Evolutionary conservation across 495 filamentous ascomycete species (phyloP), one percentile per base, ranked within the genome.

Genomic region (Penicillium manginii): DNA sequence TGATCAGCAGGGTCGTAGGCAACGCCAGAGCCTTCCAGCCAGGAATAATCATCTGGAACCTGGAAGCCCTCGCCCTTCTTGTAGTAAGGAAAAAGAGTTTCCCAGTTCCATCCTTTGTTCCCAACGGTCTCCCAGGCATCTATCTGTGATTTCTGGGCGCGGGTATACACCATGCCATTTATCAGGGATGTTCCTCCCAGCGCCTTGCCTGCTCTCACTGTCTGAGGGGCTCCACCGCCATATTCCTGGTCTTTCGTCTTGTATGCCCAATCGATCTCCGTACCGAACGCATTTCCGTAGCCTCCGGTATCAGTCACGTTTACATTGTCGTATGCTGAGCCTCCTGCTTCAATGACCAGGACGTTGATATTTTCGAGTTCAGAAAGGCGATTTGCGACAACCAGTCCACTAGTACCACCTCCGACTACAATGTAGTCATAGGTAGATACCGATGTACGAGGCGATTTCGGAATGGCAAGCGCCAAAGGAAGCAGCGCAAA

Each of bases 341-440:
- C 68, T 2, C 84, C 84, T 17, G 83, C 82, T 68, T 87, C 84
- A 26, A 85, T 75, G 18, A 86, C 73, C 0, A 75, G 75, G 12
- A 86, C 78, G 5, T 62, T 75, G 29, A 81, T 51, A 48, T 73
- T 63, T 2, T 76, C 63, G 50, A 78, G 63, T 59, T 81, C 79
- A 2, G 80, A 81, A 4, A 86, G 75, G 12, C 82, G 75, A 63
- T 79, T 80, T 4, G 84, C 83, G 6, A 85, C 63, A 12, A 78
- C 76, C 18, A 86, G 73, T 17, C 83, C 83, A 52, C 74, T 69
- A 5, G 83, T 84, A 6, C 82, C 82, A 45, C 77, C 81, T 31
- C 83, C 83, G 11, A 82, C 72, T 18, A 85, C 70, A 17, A 84
- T 64, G 48, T 80, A 83, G 67, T 82, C 78, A 54, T 75, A 78